Conservation (phyloP, 2,329 filamentous ascomycete species). For the Colletotrichum eleusines region DNA sequence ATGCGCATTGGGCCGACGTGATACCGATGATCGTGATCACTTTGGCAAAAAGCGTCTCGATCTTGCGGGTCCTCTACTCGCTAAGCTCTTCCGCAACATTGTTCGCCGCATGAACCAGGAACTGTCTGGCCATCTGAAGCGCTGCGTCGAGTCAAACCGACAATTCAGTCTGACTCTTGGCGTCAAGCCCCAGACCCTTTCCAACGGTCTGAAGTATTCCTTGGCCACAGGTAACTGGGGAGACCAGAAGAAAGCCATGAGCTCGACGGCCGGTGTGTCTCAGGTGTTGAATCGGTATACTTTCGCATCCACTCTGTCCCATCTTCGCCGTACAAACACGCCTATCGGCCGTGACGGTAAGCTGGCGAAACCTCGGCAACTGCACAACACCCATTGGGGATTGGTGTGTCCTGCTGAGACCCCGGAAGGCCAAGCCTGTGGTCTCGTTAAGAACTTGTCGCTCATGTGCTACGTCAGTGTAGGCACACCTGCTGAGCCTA, state of each 20-base stretch:
- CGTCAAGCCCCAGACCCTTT: constrained; percentile 90
- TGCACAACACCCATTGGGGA: constrained; percentile 99
- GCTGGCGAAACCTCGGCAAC: constrained; percentile 95
- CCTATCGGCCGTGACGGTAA: constrained; percentile 98
- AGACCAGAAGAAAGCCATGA: constrained; percentile 98
- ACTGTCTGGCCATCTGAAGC: constrained; percentile 89
- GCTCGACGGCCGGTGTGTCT: constrained; percentile 94
- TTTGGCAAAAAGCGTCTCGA: constrained; percentile 99
- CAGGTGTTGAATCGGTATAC: constrained; percentile 99
- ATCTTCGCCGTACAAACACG: constrained; percentile 97
- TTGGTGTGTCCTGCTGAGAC: constrained; percentile 97
- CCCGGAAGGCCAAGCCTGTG: constrained; percentile 97
- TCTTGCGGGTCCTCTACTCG: constrained; percentile 91
- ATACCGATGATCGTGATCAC: constrained; percentile 97
- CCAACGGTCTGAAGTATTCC: constrained; percentile 95
- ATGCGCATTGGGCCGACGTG: constrained; percentile 90
- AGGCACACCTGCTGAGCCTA: constrained; percentile 88
- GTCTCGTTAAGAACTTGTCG: constrained; percentile 96
- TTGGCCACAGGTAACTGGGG: constrained; percentile 99
- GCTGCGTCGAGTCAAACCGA: constrained; percentile 88
- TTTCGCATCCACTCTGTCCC: constrained; percentile 94
- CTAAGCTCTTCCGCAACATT: constrained; percentile 94
- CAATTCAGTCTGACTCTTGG: constrained; percentile 93
- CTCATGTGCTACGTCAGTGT: constrained; percentile 99
- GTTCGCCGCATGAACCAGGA: constrained; percentile 93